Evolutionary conservation across 1,284 basidiomycete genomes (phyloP).

Genomic region (Vanrija sp.): DNA sequence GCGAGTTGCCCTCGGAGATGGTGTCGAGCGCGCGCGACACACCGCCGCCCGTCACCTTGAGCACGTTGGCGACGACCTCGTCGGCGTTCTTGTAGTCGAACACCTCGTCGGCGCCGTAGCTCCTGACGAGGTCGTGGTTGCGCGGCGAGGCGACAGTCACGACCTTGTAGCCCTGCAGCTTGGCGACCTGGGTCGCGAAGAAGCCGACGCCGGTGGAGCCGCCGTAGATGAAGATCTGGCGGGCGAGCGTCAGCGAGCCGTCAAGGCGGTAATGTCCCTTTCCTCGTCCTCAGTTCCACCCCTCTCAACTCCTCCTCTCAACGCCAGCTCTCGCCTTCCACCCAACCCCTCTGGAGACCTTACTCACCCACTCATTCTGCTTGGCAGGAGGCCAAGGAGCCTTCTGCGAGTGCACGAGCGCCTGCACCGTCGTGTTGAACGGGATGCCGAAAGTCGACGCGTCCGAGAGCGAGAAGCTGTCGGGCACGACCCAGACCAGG

Average conservation of each 20-base stretch:
- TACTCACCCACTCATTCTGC: slow-evolving; percentile 24
- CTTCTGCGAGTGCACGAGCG: slow-evolving; percentile 12
- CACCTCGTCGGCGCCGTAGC: slow-evolving; percentile 51
- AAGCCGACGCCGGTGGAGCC: slow-evolving; percentile 52
- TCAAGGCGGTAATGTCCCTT: no score
- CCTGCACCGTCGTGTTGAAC: slow-evolving; percentile 25
- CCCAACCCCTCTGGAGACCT: background rate
- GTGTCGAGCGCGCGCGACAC: slow-evolving; percentile 33
- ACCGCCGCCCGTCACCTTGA: slow-evolving; percentile 34
- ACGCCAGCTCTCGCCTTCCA: no score
- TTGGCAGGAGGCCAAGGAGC: slow-evolving; percentile 11
- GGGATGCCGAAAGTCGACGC: slow-evolving; percentile 50
- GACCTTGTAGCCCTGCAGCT: slow-evolving; percentile 51
- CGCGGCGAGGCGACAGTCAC: slow-evolving; percentile 49
- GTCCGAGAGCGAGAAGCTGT: slow-evolving; percentile 35
- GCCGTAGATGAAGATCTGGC: slow-evolving; percentile 50
- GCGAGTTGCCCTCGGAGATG: slow-evolving; percentile 32
- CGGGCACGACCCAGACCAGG: slow-evolving; percentile 26
- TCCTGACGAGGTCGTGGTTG: slow-evolving; percentile 49
- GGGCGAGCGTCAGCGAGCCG: background rate
- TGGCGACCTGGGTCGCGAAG: slow-evolving; percentile 53
- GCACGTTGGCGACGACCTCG: slow-evolving; percentile 23
- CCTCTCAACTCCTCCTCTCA: no score
- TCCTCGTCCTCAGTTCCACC: background rate
- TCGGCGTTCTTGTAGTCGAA: slow-evolving; percentile 30